Evolutionary conservation across 192 early-diverging fungal genomes (phyloP).

Genomic region (Backusella tuberculispora): DNA sequence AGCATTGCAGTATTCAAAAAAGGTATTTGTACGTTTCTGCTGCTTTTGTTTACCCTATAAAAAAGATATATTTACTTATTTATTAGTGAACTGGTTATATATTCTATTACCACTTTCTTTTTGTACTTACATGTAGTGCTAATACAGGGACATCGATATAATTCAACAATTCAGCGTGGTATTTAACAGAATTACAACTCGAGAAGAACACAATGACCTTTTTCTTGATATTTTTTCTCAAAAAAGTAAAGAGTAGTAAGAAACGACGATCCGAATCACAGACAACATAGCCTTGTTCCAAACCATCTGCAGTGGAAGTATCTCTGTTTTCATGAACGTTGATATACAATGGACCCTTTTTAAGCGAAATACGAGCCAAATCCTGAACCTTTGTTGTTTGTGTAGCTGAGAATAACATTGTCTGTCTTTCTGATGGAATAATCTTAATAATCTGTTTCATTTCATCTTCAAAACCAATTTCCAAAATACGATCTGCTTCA

Average conservation of each 20-base stretch:
- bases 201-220: constrained; percentile 99
- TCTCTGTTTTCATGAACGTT: constrained; percentile 99
- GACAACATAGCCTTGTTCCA: constrained; percentile 98
- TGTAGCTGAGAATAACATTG: constrained; percentile 99
- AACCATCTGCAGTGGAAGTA: constrained; percentile 90
- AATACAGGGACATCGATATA: constrained; percentile 99
- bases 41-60: constrained; percentile 90
- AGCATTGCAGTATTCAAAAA: constrained; percentile 99
- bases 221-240: constrained; percentile 96
- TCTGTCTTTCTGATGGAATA: constrained; percentile 91
- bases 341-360: constrained; percentile 96
- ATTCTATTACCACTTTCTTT: background rate
- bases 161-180: constrained; percentile 96
- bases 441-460: constrained; percentile 98
- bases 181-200: constrained; percentile 97
- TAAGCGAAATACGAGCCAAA: constrained; percentile 95
- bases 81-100: background rate
- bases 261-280: constrained; percentile 93
- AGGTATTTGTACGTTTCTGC: constrained; percentile 97
- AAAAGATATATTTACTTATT: too few species aligned
- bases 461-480: constrained; percentile 98
- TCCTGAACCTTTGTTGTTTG: constrained; percentile 99
- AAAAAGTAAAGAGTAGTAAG: constrained; percentile 95
- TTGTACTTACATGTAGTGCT: constrained; percentile 82
- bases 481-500: constrained; percentile 98